phyloP scores from a whole-genome alignment of 2,329 filamentous ascomycete species.

The Conoideocrella luteorostrata region DNA sequence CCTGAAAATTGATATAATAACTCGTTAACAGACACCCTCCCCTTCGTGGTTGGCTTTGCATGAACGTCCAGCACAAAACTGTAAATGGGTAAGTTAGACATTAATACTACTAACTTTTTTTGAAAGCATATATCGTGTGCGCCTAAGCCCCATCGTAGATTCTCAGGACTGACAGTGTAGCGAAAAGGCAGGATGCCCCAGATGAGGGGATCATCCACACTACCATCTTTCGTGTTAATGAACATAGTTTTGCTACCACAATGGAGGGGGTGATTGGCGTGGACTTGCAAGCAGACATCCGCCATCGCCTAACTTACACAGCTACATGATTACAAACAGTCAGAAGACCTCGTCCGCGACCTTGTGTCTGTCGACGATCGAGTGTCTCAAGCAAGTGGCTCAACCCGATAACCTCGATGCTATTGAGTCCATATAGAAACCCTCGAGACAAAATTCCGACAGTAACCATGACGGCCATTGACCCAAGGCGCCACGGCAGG shows the following conservation, averaged over 20 bases:
- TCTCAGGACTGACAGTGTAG: slow-evolving; percentile 65
- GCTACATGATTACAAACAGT: slow-evolving; percentile 53
- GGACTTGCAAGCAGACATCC: too few relatives aligned
- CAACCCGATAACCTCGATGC: slow-evolving; percentile 69
- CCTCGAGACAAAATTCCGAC: slow-evolving; percentile 63
- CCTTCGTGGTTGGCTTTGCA: too few relatives aligned
- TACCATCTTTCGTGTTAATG: too few relatives aligned
- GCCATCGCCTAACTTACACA: slow-evolving; percentile 31
- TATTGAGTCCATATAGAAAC: slow-evolving; percentile 71
- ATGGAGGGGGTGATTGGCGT: too few relatives aligned
- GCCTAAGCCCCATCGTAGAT: slow-evolving; percentile 81
- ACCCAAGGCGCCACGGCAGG: slow-evolving; percentile 65
- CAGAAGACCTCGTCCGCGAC: slow-evolving; percentile 68
- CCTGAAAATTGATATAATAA: slow-evolving; percentile 34
- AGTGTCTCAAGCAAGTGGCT: slow-evolving; percentile 69
- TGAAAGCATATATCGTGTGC: slow-evolving; percentile 95
- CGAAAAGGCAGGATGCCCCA: slow-evolving; percentile 82
- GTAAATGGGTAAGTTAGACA: too few relatives aligned
- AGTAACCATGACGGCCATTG: slow-evolving; percentile 67
- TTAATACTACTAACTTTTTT: slow-evolving; percentile 64
- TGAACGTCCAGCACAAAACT: too few relatives aligned
- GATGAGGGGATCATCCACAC: slow-evolving; percentile 87
- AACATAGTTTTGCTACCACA: too few relatives aligned
- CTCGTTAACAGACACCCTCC: slow-evolving; percentile 1
- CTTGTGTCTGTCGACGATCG: slow-evolving; percentile 61